Conservation (phyloP, 495 filamentous ascomycete species). For the Aspergillus sclerotioniger region DNA sequence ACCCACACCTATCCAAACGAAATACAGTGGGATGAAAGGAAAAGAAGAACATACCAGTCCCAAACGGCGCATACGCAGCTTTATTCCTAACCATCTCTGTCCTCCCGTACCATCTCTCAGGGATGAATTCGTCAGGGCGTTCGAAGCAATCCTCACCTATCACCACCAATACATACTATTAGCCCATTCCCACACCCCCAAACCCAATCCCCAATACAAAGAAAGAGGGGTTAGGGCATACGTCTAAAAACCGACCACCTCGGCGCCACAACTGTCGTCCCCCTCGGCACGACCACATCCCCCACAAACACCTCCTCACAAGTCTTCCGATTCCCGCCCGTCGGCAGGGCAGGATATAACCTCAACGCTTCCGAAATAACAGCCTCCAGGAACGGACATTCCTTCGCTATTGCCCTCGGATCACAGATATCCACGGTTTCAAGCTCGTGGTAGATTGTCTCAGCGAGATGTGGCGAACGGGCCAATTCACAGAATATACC, state of each 20-base stretch:
- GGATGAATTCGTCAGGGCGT: slow-evolving; percentile 43
- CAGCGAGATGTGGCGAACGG: slow-evolving; percentile 7
- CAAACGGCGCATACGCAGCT: slow-evolving; percentile 53
- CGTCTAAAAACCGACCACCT: slow-evolving; percentile 38
- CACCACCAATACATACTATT: no score
- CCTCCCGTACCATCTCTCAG: slow-evolving; percentile 51
- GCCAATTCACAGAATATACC: slow-evolving; percentile 20
- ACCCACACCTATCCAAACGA: no score
- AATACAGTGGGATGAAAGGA: not conserved
- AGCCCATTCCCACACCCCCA: no score
- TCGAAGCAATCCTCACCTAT: slow-evolving; percentile 35
- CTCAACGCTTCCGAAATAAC: slow-evolving; percentile 54
- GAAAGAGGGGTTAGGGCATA: slow-evolving; percentile 24
- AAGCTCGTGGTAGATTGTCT: slow-evolving; percentile 18
- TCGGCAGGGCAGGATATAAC: slow-evolving; percentile 45
- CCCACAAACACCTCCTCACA: slow-evolving; percentile 21
- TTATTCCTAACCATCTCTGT: slow-evolving; percentile 50
- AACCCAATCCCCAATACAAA: not conserved
- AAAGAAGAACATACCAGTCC: slow-evolving; percentile 31
- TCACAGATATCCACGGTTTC: not conserved
- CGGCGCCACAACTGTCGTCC: slow-evolving; percentile 31
- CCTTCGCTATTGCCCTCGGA: not conserved
- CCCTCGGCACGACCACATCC: slow-evolving; percentile 25
- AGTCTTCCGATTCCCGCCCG: slow-evolving; percentile 36
- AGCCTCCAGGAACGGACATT: slow-evolving; percentile 43